phyloP scores from a whole-genome alignment of 345 rosid species.

The Lenwebbia sp. region DNA sequence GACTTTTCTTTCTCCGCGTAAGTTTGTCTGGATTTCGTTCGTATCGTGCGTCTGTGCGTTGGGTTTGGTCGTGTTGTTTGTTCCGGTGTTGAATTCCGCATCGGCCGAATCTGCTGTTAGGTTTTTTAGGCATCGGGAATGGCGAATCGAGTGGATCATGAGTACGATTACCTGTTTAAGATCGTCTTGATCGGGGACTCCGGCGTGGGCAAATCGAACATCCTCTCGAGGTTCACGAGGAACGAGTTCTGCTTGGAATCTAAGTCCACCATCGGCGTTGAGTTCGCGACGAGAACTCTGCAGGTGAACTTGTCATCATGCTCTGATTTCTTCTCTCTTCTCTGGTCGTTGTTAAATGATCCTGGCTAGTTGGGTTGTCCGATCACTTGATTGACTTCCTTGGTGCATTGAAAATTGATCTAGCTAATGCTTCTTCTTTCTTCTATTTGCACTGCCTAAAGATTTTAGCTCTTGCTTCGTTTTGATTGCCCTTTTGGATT shows the following conservation, averaged over 20 bases:
- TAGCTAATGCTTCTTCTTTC: not conserved
- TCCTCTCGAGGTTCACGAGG: conserved; percentile 32
- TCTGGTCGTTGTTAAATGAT: not conserved
- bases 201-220: conserved; percentile 36
- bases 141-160: conserved; percentile 36
- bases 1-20: not conserved
- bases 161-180: conserved; percentile 37
- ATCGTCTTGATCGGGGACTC: conserved; percentile 38
- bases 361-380: not conserved
- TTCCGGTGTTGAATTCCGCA: not conserved
- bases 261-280: conserved; percentile 37
- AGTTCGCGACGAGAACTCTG: conserved; percentile 33
- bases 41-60: not conserved
- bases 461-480: not conserved
- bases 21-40: not conserved
- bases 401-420: not conserved
- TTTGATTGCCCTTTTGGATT: not conserved
- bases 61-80: not conserved
- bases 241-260: conserved; percentile 38
- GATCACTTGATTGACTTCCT: not conserved
- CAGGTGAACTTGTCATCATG: conserved; percentile 6
- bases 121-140: conserved; percentile 8
- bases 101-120: not conserved
- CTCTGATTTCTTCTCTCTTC: not conserved
- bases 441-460: not conserved